phyloP scores from a whole-genome alignment of 768 basidiomycete genomes.

The Amanita subjunquillea region DNA sequence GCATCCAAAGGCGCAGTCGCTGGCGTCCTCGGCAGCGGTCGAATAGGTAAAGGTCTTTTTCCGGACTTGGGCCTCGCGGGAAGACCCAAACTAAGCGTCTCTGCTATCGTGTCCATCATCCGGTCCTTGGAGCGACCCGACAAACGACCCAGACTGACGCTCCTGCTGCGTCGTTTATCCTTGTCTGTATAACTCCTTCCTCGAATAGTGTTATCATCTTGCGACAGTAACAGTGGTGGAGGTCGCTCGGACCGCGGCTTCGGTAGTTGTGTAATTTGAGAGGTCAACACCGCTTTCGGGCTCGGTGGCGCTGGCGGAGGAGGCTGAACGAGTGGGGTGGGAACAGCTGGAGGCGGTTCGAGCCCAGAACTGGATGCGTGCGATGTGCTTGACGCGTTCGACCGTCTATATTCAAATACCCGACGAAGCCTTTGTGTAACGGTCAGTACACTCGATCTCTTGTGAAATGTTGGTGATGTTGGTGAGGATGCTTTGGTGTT shows the following conservation, averaged over 20 bases:
- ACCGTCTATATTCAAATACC: slow-evolving; percentile 2
- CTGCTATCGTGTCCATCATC: not conserved
- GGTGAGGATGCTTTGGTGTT: not conserved
- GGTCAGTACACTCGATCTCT: not conserved
- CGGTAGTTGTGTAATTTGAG: not conserved
- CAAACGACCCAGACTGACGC: not conserved
- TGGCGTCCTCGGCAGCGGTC: not conserved
- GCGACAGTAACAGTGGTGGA: not conserved
- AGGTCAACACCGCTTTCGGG: not conserved
- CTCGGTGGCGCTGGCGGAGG: not conserved
- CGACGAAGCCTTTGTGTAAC: slow-evolving; percentile 1
- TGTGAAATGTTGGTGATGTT: not conserved
- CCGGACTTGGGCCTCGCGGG: not conserved
- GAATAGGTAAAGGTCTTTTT: not conserved
- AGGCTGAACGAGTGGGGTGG: not conserved
- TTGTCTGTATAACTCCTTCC: not conserved
- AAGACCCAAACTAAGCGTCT: not conserved
- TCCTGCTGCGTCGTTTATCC: slow-evolving; percentile 3
- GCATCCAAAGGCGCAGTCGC: not conserved
- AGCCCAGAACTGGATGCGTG: not conserved
- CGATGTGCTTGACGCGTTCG: not conserved
- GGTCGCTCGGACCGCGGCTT: not conserved
- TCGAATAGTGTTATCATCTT: not conserved
- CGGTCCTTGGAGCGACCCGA: not conserved
- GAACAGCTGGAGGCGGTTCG: not conserved